These are phyloP conservation scores for Flaveria robusta DNA, from an alignment of 129 eudicot species.

Conservation along the genomic window DNA sequence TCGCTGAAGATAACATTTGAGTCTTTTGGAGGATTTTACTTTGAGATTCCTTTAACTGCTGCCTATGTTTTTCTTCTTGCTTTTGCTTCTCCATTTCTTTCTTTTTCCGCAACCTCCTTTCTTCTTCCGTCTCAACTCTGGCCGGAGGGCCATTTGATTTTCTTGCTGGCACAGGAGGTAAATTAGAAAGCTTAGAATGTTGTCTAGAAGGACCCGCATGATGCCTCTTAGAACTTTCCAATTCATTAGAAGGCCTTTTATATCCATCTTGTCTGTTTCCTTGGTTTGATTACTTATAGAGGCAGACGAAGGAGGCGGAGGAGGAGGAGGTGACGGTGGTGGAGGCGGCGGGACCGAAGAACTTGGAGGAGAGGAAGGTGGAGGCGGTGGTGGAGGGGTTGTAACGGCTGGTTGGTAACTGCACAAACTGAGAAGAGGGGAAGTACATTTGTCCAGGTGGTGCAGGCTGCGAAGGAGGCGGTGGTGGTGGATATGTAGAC, in stretches of 20 bases:
- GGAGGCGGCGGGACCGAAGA: slow-evolving; percentile 66
- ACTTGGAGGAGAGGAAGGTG: slow-evolving; percentile 49
- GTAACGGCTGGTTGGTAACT: slow-evolving; percentile 48
- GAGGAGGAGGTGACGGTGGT: slow-evolving; percentile 68
- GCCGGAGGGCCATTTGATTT: slow-evolving; percentile 55
- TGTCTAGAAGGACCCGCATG: slow-evolving; percentile 46
- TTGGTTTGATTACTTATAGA: slow-evolving; percentile 37
- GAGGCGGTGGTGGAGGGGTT: slow-evolving; percentile 60
- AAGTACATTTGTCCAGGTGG: slow-evolving; percentile 54
- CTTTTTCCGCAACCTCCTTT: slow-evolving; percentile 78
- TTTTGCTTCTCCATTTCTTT: slow-evolving; percentile 77
- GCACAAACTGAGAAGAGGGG: slow-evolving; percentile 70
- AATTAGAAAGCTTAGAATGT: slow-evolving; percentile 50
- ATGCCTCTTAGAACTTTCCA: slow-evolving; percentile 26
- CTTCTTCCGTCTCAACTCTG: slow-evolving; percentile 84
- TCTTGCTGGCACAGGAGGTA: slow-evolving; percentile 50
- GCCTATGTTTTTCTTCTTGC: slow-evolving; percentile 75
- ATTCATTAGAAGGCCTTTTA: slow-evolving; percentile 33
- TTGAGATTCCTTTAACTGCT: slow-evolving; percentile 72
- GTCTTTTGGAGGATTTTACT: slow-evolving; percentile 64
- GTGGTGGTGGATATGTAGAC: slow-evolving; percentile 36
- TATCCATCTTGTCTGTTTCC: slow-evolving; percentile 49
- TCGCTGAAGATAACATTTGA: slow-evolving; percentile 66
- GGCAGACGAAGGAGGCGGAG: slow-evolving; percentile 57
- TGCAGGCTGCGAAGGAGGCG: slow-evolving; percentile 50